Conservation (phyloP, 768 basidiomycete genomes). For the Hygrocybe coccinea region DNA sequence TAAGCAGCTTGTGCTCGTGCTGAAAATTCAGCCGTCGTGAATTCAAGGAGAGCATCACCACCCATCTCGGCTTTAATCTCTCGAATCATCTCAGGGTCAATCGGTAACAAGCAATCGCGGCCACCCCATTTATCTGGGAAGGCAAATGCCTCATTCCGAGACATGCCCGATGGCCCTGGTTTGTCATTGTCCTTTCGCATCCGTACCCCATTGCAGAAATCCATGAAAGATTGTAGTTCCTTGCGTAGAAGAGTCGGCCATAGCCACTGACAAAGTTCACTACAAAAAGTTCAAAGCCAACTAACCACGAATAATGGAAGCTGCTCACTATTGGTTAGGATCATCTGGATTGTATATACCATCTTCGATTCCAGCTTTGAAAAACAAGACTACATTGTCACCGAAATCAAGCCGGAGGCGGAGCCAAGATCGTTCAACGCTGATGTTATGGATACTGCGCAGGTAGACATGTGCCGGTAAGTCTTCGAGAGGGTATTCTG, state of each 20-base stretch:
- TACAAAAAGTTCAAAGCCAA: constrained; percentile 3
- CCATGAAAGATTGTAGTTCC: constrained; percentile 17
- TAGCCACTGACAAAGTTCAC: constrained; percentile 27
- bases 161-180: constrained; percentile 20
- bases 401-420: constrained; percentile 23
- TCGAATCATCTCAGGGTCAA: constrained; percentile 17
- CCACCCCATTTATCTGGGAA: constrained; percentile 15
- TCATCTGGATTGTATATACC: constrained; percentile 20
- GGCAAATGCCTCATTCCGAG: constrained; percentile 19
- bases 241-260: constrained; percentile 26
- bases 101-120: constrained; percentile 16
- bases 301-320: too few species aligned
- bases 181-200: constrained; percentile 18
- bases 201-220: constrained; percentile 16
- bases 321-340: constrained; percentile 1
- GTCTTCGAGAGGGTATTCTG: constrained; percentile 13
- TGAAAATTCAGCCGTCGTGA: constrained; percentile 16
- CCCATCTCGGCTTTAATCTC: constrained; percentile 22
- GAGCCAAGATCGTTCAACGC: constrained; percentile 29
- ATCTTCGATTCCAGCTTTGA: constrained; percentile 12
- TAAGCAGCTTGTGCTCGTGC: constrained; percentile 13
- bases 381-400: constrained; percentile 24
- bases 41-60: constrained; percentile 19
- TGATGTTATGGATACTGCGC: constrained; percentile 26
- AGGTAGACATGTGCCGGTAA: constrained; percentile 28